A percentile compares a stretch with the other conserved stretches of the same genome.
Conservation (phyloP, 2,329 filamentous ascomycete species). For the Periglandula ipomoeae region DNA sequence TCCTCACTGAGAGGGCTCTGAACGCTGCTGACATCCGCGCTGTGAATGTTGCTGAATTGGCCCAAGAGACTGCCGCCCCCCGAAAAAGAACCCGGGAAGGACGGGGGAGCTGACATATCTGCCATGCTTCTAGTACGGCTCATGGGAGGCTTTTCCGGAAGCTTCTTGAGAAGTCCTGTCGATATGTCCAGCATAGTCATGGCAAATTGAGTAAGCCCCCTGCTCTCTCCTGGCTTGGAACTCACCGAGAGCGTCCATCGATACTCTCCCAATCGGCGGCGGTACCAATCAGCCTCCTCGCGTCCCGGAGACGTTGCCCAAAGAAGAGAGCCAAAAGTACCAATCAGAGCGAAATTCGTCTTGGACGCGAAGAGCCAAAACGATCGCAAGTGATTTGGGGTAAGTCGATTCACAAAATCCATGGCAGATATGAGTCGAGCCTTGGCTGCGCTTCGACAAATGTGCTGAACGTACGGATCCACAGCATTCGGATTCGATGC, state of each 20-base stretch:
- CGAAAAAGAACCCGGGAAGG: slow-evolving; percentile 18
- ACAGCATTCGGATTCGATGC: slow-evolving; percentile 32
- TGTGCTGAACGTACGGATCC: slow-evolving; percentile 79
- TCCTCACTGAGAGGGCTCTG: slow-evolving; percentile 41
- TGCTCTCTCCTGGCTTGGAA: slow-evolving; percentile 57
- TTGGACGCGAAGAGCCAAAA: slow-evolving; percentile 91
- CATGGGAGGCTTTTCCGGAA: slow-evolving; percentile 62
- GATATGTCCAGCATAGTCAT: slow-evolving; percentile 70
- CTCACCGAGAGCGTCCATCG: slow-evolving; percentile 89
- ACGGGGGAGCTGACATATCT: slow-evolving; percentile 31
- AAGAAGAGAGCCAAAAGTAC: slow-evolving; percentile 82
- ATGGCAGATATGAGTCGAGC: slow-evolving; percentile 90
- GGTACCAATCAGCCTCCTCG: slow-evolving; percentile 91
- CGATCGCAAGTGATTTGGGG: slow-evolving; percentile 72
- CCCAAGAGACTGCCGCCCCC: slow-evolving; percentile 26
- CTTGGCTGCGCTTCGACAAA: slow-evolving; percentile 88
- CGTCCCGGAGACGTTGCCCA: slow-evolving; percentile 81
- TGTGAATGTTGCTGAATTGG: slow-evolving; percentile 34
- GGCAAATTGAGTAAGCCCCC: slow-evolving; percentile 57
- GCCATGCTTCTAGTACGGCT: slow-evolving; percentile 43
- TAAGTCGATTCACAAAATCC: slow-evolving; percentile 93
- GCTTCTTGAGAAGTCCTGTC: slow-evolving; percentile 56
- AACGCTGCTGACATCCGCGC: slow-evolving; percentile 38
- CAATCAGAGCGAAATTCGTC: slow-evolving; percentile 89
- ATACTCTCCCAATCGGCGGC: slow-evolving; percentile 76